phyloP scores from a whole-genome alignment of 768 basidiomycete species.

The Erythrobasidium yunnanense region DNA sequence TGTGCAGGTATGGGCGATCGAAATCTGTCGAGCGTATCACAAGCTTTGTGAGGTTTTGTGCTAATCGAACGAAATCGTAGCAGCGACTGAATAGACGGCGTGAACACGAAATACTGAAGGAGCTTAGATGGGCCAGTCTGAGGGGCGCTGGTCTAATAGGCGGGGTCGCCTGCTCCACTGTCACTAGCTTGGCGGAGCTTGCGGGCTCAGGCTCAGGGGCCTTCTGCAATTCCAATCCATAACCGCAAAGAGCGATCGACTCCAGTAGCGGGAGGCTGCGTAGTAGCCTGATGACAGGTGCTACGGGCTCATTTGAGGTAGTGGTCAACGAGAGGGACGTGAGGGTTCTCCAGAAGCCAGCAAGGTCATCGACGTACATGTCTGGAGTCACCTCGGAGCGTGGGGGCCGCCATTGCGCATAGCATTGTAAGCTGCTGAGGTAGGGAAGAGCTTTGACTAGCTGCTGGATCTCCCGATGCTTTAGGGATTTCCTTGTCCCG shows the following conservation, averaged over 20 bases:
- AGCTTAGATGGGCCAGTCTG: not conserved
- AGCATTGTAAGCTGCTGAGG: not conserved
- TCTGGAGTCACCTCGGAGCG: too few relatives aligned
- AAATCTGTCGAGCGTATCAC: not conserved
- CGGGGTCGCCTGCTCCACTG: not conserved
- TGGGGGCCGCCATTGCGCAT: not conserved
- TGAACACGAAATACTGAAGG: not conserved
- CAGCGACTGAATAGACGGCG: not conserved
- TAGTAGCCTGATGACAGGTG: not conserved
- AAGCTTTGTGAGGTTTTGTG: not conserved
- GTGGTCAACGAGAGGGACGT: not conserved
- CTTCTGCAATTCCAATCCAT: too few relatives aligned
- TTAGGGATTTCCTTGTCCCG: not conserved
- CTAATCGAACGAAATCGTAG: not conserved
- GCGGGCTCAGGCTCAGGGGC: too few relatives aligned
- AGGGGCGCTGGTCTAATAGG: not conserved
- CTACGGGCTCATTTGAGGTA: not conserved
- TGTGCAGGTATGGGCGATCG: not conserved
- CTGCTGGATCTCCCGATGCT: not conserved
- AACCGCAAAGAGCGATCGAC: too few relatives aligned
- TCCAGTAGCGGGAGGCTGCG: not conserved
- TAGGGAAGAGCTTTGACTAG: not conserved
- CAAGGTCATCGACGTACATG: not conserved
- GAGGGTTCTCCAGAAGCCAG: not conserved
- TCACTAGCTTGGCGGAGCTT: not conserved